Conservation (phyloP, 192 early-diverging fungal genomes). For the Umbelopsis vinacea region DNA sequence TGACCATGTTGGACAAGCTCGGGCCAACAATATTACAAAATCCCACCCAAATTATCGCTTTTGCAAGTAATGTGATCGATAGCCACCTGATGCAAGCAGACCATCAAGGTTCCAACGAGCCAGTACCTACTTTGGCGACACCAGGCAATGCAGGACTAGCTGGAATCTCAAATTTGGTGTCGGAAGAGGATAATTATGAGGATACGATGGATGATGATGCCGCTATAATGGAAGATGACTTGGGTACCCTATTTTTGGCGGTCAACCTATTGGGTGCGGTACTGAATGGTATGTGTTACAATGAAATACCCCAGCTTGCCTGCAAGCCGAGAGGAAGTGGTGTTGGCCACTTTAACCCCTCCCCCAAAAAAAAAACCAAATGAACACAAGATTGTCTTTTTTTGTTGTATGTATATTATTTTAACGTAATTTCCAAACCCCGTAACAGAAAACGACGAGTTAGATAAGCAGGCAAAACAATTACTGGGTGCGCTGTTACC, state of each 20-base stretch:
- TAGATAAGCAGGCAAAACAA: constrained; percentile 48
- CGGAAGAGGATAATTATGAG: constrained; percentile 26
- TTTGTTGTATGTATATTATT: too few species aligned
- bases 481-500: constrained; percentile 30
- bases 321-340: too few species aligned
- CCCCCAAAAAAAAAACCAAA: too few species aligned
- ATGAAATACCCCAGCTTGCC: background rate
- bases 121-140: background rate
- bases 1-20: constrained; percentile 68
- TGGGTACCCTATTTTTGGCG: constrained; percentile 59
- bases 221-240: constrained; percentile 48
- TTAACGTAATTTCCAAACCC: too few species aligned
- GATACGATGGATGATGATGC: constrained; percentile 42
- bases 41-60: constrained; percentile 74
- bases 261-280: constrained; percentile 68
- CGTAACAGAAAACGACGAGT: constrained; percentile 47
- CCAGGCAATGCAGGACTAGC: background rate
- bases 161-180: constrained; percentile 37
- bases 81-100: constrained; percentile 39
- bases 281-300: constrained; percentile 54
- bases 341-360: too few species aligned
- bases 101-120: background rate
- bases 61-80: constrained; percentile 69
- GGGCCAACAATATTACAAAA: constrained; percentile 78
- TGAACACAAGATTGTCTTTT: too few species aligned